Evolutionary conservation across 768 basidiomycete species (phyloP), one percentile per base, ranked within the genome.

Genomic region (Hygrophoropsis aurantiaca): DNA sequence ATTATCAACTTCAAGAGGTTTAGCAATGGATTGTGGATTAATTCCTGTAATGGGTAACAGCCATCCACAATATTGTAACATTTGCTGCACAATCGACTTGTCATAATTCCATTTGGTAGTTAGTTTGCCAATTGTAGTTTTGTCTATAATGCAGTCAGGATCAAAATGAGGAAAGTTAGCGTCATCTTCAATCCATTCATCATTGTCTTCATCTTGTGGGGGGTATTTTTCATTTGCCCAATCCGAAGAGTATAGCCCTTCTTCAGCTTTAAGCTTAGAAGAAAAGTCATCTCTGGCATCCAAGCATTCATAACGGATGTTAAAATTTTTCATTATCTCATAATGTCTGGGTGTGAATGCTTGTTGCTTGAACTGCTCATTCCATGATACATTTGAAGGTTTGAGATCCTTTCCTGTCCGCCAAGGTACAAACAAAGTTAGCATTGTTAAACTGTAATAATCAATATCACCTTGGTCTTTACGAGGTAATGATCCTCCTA

Each of bases 291-390:
- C 68, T 18, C 62, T 32, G 2, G 62, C 60, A 60, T 72, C 67
- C 6, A 64, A 39, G 43, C 69, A 71, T 44, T 72, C 68, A 54
- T 71, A 68, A n/a, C 43, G 25, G 1, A 72, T 25, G 47, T 70
- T 60, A 20, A 69, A 61, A 42, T 67, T 65, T n/a, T 48, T 38
- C 43, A 71, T 70, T 0, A 62, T 30, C 13, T 30, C 27, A n/a
- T 18, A 9, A 49, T 18, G 4, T 35, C 0, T 18, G 61, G 44
- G 19, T 24, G 2, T 18, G 6, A n/a, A 45, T 44, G 39, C 68
- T 38, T 62, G 40, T 0, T 19, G 9, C 1, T 18, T 18, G 50
- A 60, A 66, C 2, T 54, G 44, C 11, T 58, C 49, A 45, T 55
- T 57, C 64, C 62, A 70, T 4, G 46, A 52, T 4, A 48, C 20